Evolutionary conservation across 1,284 basidiomycete genomes (phyloP).

Genomic region (Ceratobasidium sp.): DNA sequence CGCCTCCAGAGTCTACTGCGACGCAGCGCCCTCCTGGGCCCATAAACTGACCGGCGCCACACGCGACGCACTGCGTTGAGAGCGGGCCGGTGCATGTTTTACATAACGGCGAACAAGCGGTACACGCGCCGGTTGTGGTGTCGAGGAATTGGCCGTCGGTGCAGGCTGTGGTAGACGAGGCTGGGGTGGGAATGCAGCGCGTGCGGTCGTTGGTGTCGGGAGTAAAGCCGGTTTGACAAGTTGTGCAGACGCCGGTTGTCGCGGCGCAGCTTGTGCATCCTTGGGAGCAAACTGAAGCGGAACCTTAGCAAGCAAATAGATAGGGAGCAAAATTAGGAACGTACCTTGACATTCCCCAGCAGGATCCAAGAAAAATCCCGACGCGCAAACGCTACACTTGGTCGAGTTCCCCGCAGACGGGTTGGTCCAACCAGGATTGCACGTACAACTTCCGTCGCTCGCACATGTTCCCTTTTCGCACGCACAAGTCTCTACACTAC

Average conservation of each 20-base stretch:
- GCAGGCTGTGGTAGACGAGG: constrained; percentile 70
- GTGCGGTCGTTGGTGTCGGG: constrained; percentile 76
- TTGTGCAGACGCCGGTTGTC: constrained; percentile 74
- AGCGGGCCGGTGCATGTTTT: constrained; percentile 76
- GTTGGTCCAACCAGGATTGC: constrained; percentile 81
- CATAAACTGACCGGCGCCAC: constrained; percentile 69
- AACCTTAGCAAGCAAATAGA: neutral
- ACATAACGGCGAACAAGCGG: constrained; percentile 74
- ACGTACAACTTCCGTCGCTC: constrained; percentile 75
- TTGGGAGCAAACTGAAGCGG: constrained; percentile 70
- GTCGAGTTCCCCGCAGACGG: constrained; percentile 70
- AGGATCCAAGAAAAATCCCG: constrained; percentile 79
- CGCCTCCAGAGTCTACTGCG: constrained; percentile 71
- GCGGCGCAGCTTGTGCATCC: constrained; percentile 79
- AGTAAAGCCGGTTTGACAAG: constrained; percentile 78
- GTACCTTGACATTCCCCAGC: constrained; percentile 79
- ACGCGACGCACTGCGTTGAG: constrained; percentile 78
- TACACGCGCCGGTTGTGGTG: constrained; percentile 65
- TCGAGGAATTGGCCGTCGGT: constrained; percentile 75
- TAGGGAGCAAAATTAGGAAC: constrained; percentile 51
- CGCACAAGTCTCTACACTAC: constrained; percentile 75
- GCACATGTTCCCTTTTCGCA: constrained; percentile 83
- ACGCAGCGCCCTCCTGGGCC: constrained; percentile 66
- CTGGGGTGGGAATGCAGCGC: constrained; percentile 70
- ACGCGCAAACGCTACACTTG: constrained; percentile 74